Evolutionary conservation across 768 basidiomycete genomes (phyloP).

Genomic region (Paxillus involutus): DNA sequence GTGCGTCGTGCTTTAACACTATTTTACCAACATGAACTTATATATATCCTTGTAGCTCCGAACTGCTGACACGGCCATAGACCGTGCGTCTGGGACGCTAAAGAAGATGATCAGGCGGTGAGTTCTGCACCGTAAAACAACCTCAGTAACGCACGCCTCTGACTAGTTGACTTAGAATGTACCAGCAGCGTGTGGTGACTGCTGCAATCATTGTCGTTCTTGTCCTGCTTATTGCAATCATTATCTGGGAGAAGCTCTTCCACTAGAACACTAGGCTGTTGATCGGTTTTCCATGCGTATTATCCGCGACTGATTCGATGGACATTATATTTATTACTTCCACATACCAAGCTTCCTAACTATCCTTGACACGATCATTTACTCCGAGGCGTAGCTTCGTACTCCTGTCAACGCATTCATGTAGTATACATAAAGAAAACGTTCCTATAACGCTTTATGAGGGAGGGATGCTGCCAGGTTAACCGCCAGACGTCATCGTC

Average conservation of each 20-base stretch:
- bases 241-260: conserved; percentile 77
- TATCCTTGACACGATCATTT: not conserved
- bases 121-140: conserved; percentile 25
- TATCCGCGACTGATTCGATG: conserved; percentile 11
- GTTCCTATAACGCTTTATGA: conserved; percentile 22
- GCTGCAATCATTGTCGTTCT: conserved; percentile 84
- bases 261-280: conserved; percentile 28
- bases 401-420: conserved; percentile 9
- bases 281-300: conserved; percentile 15
- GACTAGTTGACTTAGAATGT: conserved; percentile 68
- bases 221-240: conserved; percentile 76
- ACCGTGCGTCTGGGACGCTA: conserved; percentile 86
- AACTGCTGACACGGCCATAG: conserved; percentile 85
- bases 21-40: not conserved
- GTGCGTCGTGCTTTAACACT: conserved; percentile 41
- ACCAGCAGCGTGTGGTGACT: conserved; percentile 91
- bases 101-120: conserved; percentile 96
- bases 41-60: conserved; percentile 53
- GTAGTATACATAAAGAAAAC: conserved; percentile 35
- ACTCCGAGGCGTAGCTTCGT: not conserved
- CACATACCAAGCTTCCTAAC: conserved; percentile 15
- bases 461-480: not conserved
- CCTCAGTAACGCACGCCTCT: conserved; percentile 9
- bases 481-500: conserved; percentile 17
- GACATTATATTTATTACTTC: conserved; percentile 27